Percentiles rank a stretch among this genome's conserved stretches.
Evolutionary conservation across 2,329 filamentous ascomycete species (phyloP).

Genomic region (Didymellaceae sp.): DNA sequence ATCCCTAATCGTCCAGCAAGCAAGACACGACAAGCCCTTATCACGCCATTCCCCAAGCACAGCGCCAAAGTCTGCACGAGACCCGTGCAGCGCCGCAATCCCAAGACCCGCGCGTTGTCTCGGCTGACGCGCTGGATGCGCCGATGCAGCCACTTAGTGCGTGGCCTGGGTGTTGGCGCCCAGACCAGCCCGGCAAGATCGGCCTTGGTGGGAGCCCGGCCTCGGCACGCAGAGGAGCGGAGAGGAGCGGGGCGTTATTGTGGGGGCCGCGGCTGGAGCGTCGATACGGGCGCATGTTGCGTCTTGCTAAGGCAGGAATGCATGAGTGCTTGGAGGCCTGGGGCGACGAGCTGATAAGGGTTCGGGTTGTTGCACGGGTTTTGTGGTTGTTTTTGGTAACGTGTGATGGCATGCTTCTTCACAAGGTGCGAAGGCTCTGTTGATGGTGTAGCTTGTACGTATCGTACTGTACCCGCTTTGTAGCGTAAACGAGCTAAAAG

Average conservation of each 20-base stretch:
- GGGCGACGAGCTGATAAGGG: no score
- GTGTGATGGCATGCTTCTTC: no score
- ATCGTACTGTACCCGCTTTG: no score
- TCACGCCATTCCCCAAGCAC: slow-evolving; percentile 22
- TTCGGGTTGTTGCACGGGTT: no score
- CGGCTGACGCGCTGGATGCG: slow-evolving; percentile 30
- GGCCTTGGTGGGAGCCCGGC: slow-evolving; percentile 24
- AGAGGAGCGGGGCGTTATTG: slow-evolving; percentile 27
- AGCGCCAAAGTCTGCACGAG: slow-evolving; percentile 11
- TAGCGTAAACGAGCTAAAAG: no score
- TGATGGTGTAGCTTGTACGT: no score
- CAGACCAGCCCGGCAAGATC: slow-evolving; percentile 14
- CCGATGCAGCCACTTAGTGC: slow-evolving; percentile 13
- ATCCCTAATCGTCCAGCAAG: no score
- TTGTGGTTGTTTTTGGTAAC: no score
- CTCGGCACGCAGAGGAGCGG: slow-evolving; percentile 31
- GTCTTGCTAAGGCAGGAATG: no score
- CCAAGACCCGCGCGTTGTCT: slow-evolving; percentile 19
- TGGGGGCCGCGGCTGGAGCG: slow-evolving; percentile 2
- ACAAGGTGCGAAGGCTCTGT: no score
- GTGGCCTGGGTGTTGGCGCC: slow-evolving; percentile 18
- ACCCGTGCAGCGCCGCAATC: slow-evolving; percentile 2
- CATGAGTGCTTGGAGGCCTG: no score
- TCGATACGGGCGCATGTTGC: slow-evolving; percentile 4
- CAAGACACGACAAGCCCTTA: slow-evolving; percentile 12